Percentiles rank a stretch among this genome's conserved stretches.
These are phyloP conservation scores for Herpetospermum pedunculosum DNA, from an alignment of 306 rosid genomes.

Conservation along the genomic window DNA sequence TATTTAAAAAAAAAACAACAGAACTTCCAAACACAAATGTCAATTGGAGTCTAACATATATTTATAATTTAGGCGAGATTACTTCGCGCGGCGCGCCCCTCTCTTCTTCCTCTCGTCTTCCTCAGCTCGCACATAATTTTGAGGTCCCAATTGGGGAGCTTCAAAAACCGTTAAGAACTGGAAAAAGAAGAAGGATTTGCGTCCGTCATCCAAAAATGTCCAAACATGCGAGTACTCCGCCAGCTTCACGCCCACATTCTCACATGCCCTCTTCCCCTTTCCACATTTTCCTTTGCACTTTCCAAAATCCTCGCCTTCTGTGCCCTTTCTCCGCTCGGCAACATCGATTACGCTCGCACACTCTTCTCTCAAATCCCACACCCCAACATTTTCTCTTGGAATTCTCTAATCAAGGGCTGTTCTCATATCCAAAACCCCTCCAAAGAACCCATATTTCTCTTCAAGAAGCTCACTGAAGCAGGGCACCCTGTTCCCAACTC, in stretches of 20 bases:
- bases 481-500: slow-evolving; percentile 16
- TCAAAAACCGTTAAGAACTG: slow-evolving; percentile 3
- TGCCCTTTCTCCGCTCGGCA: slow-evolving; percentile 15
- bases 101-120: not conserved
- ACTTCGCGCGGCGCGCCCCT: too few species aligned
- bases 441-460: slow-evolving; percentile 14
- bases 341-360: slow-evolving; percentile 11
- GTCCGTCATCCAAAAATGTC: slow-evolving; percentile 14
- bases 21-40: too few species aligned
- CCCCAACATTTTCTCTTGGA: slow-evolving; percentile 18
- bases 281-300: slow-evolving; percentile 18
- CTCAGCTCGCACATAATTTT: not conserved
- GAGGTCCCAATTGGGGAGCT: not conserved
- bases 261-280: slow-evolving; percentile 11
- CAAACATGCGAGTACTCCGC: slow-evolving; percentile 18
- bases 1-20: too few species aligned
- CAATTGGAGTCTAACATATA: too few species aligned
- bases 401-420: slow-evolving; percentile 13
- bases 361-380: slow-evolving; percentile 2
- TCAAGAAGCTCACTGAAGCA: slow-evolving; percentile 6
- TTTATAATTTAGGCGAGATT: too few species aligned
- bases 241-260: slow-evolving; percentile 14
- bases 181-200: slow-evolving; percentile 23
- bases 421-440: slow-evolving; percentile 6
- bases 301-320: slow-evolving; percentile 19